Conservation (phyloP, 2,329 filamentous ascomycete genomes). For the Coniella vitis region DNA sequence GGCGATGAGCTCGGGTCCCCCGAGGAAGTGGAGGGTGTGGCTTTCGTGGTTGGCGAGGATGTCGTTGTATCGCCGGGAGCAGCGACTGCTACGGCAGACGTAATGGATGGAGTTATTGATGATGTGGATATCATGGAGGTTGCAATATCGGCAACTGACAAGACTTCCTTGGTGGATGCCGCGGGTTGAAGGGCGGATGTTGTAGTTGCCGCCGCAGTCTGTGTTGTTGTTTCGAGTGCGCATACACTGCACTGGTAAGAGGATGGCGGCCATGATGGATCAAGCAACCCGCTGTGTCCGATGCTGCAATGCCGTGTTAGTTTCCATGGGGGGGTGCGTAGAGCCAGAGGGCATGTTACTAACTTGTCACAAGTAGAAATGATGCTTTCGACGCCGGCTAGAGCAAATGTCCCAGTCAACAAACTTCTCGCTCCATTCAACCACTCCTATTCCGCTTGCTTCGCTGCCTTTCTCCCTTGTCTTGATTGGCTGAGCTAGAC, state of each 20-base stretch:
- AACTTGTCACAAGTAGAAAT: conserved; percentile 47
- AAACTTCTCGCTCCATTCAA: neutral
- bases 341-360: too few species aligned
- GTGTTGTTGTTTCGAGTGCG: neutral
- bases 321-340: neutral
- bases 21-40: neutral
- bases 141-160: neutral
- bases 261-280: conserved; percentile 30
- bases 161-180: neutral
- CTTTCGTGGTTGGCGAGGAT: neutral
- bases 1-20: neutral
- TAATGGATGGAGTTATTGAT: neutral
- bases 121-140: neutral
- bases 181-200: neutral
- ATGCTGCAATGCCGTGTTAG: conserved; percentile 20
- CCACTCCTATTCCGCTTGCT: too few species aligned
- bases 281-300: conserved; percentile 24
- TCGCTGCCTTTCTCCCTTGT: too few species aligned
- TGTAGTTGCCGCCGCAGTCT: neutral
- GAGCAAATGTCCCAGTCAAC: conserved; percentile 16
- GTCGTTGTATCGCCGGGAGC: neutral
- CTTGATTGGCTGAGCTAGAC: too few species aligned
- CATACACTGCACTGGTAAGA: conserved; percentile 23
- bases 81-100: neutral
- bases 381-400: conserved; percentile 45